Base-by-base conservation (phyloP, 1,284 basidiomycete species). In the Gymnopus androsaceus region DNA sequence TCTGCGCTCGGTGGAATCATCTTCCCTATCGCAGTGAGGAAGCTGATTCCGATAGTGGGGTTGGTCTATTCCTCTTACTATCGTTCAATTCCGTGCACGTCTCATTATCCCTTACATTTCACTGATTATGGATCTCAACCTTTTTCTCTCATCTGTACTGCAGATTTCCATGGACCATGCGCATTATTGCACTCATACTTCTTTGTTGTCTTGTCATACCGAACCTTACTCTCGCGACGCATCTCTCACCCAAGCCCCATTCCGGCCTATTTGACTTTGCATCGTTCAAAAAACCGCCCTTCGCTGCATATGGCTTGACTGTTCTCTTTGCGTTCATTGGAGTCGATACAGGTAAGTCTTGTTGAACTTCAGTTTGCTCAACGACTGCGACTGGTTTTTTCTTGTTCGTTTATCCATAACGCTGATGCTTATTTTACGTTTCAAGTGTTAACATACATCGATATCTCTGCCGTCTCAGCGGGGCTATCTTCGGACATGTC, bases 1-100 rank as follows among this genome's bases (percentile, higher is more conserved):
- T 75, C 74, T 1, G 76, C 76, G 0, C 50, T 77, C 1, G 78
- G 78, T 4, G 82, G 82, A 2, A 78, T 80, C 0, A 55, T 79
- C 2, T 68, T 82, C 41, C 82, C 82, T 0, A 79, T 82, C 51
- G 66, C 71, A 21, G 65, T 74, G 3, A 73, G 74, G 51, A 72
- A 72, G 30, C 64, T 83, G 17, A 72, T 84, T 51, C 72, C 74
- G 0, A 56, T 58, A 2, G 73, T 83, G 23, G 82, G 82, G 67
- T 37, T 6, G 19, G 36, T 7, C 33, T 7, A 8, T 34, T 34
- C 7, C 15, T 7, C 15, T n/a, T n/a, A n/a, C n/a, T n/a, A n/a
- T n/a, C n/a, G n/a, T n/a, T 78, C 5, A 7, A n/a, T 63, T 51
- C n/a, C 37, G 7, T n/a, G 37, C n/a, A 9, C n/a, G n/a, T 9